These are phyloP conservation scores for Termitomyces sp. DNA, from an alignment of 768 basidiomycete species.

Conservation along the genomic window DNA sequence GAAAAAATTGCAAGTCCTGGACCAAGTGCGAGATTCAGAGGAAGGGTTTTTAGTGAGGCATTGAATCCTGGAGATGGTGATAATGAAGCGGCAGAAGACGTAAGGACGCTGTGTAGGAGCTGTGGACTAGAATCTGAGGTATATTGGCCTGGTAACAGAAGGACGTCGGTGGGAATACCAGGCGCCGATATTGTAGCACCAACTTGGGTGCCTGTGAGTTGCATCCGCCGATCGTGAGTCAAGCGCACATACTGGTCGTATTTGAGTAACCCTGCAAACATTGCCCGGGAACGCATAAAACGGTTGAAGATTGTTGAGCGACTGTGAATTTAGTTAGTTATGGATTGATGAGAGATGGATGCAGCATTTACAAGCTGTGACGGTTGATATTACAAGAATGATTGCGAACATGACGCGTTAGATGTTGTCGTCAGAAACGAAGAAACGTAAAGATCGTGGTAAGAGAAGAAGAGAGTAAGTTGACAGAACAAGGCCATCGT, in stretches of 20 bases:
- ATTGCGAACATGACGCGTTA: constrained; percentile 23
- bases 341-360: not conserved
- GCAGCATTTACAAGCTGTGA: constrained; percentile 8
- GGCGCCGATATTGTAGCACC: constrained; percentile 55
- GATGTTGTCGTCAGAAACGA: constrained; percentile 13
- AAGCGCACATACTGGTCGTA: constrained; percentile 39
- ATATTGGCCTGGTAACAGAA: constrained; percentile 63
- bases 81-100: constrained; percentile 48
- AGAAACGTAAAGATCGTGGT: constrained; percentile 24
- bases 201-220: constrained; percentile 34
- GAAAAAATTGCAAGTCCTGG: constrained; percentile 56
- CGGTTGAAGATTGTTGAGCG: constrained; percentile 29
- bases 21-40: constrained; percentile 50
- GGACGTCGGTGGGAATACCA: constrained; percentile 41
- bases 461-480: constrained; percentile 16
- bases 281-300: constrained; percentile 70
- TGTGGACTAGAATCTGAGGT: constrained; percentile 56
- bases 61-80: constrained; percentile 56
- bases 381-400: constrained; percentile 8
- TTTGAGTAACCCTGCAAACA: constrained; percentile 66
- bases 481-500: constrained; percentile 9
- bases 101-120: constrained; percentile 54
- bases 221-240: not conserved
- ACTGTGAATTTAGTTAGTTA: constrained; percentile 2
- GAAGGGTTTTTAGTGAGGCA: constrained; percentile 43